Evolutionary conservation across 2,329 filamentous ascomycete species (phyloP), one percentile per base, ranked within the genome.

Genomic region (Apiospora koreana): DNA sequence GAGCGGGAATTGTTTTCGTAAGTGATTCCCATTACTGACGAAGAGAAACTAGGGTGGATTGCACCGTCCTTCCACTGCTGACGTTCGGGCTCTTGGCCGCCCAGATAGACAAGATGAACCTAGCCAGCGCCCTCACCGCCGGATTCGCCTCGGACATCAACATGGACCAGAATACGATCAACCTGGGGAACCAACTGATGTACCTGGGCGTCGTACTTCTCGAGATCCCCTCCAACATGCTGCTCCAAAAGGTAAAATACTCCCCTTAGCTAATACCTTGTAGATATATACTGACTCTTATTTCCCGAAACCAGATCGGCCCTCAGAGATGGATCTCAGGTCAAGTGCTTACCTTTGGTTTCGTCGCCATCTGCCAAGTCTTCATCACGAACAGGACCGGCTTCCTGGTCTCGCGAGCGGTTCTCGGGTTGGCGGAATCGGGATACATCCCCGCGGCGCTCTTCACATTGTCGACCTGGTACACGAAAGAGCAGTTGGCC

Each of bases 111-210:
- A 83, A 86, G 35, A 87, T 86, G 80, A 87, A 87, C 69, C 79
- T 87, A 7, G 84, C 84, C n/a, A 86, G 83, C 71, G 85, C 85
- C 12, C 76, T 87, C 0, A 88, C 86, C 0, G 84, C 80, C 3
- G 83, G 83, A 0, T 85, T 87, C 64, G 82, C 83, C 1, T 75
- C 77, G 2, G 79, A 83, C 45, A 83, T 86, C 41, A 71, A 74
- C 0, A 79, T 87, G 8, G 76, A 79, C 43, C 84, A 86, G 71
- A 80, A 82, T 28, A 86, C 82, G 0, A 82, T 87, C 71, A 88
- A 88, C 68, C 75, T 87, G 0, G 86, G 86, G 0, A 87, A 87
- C 69, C 85, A 87, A 72, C 75, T 87, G 10, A 85, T 87, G 84
- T 87, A 86, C 71, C 77, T 86, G 42, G 84, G 84, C 0, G 85